phyloP scores from a whole-genome alignment of 352 stramenopile species.

The Globisporangium cylindrosporum region DNA sequence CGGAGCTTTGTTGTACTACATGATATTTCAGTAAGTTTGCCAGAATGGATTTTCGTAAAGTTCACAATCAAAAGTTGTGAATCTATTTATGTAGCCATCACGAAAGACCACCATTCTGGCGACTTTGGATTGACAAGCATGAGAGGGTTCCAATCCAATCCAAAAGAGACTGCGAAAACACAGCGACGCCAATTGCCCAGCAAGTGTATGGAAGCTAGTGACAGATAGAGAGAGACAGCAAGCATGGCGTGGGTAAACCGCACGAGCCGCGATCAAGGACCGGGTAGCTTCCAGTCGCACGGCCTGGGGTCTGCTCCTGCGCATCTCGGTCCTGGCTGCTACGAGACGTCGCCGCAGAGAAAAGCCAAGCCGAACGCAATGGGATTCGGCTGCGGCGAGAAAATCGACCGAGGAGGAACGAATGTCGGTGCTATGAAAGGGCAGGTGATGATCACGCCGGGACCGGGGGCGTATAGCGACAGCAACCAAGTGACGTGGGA shows the following conservation, averaged over 20 bases:
- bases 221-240: neutral
- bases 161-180: neutral
- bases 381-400: slow-evolving; percentile 55
- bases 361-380: slow-evolving; percentile 51
- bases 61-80: too few species aligned
- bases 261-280: slow-evolving; percentile 51
- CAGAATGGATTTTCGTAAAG: too few species aligned
- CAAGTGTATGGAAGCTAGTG: neutral
- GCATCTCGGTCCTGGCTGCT: slow-evolving; percentile 55
- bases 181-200: neutral
- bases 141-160: neutral
- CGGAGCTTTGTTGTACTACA: neutral
- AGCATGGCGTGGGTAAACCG: slow-evolving; percentile 76
- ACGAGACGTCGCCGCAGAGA: slow-evolving; percentile 43
- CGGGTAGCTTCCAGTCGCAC: slow-evolving; percentile 29
- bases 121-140: neutral
- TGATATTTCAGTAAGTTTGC: neutral
- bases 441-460: slow-evolving; percentile 47
- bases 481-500: slow-evolving; percentile 51
- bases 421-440: slow-evolving; percentile 24
- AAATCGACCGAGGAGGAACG: slow-evolving; percentile 34
- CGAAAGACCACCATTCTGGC: neutral
- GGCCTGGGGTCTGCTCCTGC: slow-evolving; percentile 21
- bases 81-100: neutral
- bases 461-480: slow-evolving; percentile 44